Base-by-base conservation (phyloP, 179 eudicot species). In the Carnegiea gigantea region DNA sequence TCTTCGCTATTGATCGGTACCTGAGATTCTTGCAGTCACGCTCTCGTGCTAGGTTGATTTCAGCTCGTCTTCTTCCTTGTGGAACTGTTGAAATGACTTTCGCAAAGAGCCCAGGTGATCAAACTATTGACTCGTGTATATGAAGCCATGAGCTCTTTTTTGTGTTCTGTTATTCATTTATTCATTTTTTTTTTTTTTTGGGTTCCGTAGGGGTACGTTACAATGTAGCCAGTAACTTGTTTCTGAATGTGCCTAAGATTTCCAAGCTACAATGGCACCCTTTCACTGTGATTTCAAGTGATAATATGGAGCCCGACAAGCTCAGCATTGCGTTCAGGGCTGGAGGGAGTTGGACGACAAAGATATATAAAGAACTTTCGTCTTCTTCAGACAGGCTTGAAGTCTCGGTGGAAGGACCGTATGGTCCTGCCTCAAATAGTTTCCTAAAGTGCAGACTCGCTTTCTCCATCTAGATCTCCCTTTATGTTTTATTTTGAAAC, bases 191-290 rank as follows among this genome's bases (percentile, higher is more conserved):
- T 23, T 23, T 28, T 28, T 28, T 28, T 28, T 28, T 28, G 30
- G 40, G 1, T 67, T 65, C 21, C 67, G 40, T 77, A 88, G 87
- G 81, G 21, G 79, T 86, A 57, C 83, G 53, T 26, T 90, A 93
- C 77, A 92, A 84, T 80, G 91, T 91, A 2, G 73, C 91, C 14
- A 94, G 97, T 85, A 88, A 79, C 70, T 78, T 92, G 77, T 92
- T 93, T 54, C 43, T 93, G 43, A 85, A 91, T 3, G 86, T 86
- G 46, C 92, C 94, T 2, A 86, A 84, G 71, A 82, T 95, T 64
- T 95, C 95, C 15, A 91, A 85, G 85, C 59, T 91, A 67, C 94
- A 95, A 59, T 93, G 95, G 97, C 98, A 95, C 75, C 97, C 98
- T 60, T 95, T 91, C 62, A 91, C 97, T 1, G 81, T 95, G 21